Evolutionary conservation across 176 grass and related monocot species (phyloP).

Genomic region (Aechmea fasciata): DNA sequence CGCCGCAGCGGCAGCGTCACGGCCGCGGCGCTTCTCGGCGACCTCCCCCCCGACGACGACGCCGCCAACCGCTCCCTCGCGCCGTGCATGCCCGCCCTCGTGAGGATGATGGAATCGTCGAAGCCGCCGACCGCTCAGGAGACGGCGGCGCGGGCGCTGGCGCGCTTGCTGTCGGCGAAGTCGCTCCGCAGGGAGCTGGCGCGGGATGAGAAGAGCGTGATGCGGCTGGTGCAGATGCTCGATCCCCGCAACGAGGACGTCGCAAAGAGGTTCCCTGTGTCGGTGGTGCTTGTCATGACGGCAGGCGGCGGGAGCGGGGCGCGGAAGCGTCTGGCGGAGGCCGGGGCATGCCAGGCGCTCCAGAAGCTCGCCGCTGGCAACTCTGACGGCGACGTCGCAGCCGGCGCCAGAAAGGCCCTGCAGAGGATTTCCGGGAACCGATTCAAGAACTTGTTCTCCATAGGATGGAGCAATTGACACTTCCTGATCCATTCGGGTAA

Average conservation of each 20-base stretch:
- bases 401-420: conserved; percentile 75
- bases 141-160: conserved; percentile 41
- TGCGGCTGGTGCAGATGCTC: conserved; percentile 65
- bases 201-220: conserved; percentile 64
- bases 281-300: conserved; percentile 55
- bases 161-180: conserved; percentile 47
- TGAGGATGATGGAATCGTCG: conserved; percentile 68
- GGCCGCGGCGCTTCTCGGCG: conserved; percentile 39
- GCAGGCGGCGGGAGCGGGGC: conserved; percentile 51
- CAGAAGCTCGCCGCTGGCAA: conserved; percentile 50
- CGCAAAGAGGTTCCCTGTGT: conserved; percentile 52
- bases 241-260: conserved; percentile 55
- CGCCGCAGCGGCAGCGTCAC: conserved; percentile 34
- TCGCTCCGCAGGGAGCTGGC: conserved; percentile 56
- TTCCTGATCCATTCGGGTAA: conserved; percentile 22
- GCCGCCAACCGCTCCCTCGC: conserved; percentile 47
- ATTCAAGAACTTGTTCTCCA: conserved; percentile 57
- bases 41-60: conserved; percentile 49
- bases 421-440: conserved; percentile 62
- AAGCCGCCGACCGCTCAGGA: conserved; percentile 69
- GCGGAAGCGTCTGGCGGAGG: conserved; percentile 42
- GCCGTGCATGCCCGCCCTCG: conserved; percentile 38
- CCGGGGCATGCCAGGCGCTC: conserved; percentile 54
- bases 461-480: conserved; percentile 49
- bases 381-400: conserved; percentile 47